Conservation (phyloP, 1,139 yeast genomes). For the Yamadazyma dushanensis region DNA sequence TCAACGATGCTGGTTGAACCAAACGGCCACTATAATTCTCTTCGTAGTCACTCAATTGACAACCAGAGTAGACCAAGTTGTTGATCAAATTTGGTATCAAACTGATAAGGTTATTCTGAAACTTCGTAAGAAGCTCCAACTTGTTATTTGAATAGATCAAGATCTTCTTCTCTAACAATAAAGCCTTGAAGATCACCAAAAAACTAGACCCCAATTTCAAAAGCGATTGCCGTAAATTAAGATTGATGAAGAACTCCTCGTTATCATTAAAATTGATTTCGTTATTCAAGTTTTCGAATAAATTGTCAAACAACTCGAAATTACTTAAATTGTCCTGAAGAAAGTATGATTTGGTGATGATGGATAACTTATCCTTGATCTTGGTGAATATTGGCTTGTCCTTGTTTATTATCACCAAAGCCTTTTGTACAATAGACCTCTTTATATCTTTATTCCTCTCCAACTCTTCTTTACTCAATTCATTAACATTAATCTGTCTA, state of each 20-base stretch:
- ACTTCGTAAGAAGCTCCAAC: slow-evolving; percentile 75
- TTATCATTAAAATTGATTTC: slow-evolving; percentile 30
- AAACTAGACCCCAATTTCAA: slow-evolving; percentile 59
- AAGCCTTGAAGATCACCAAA: slow-evolving; percentile 71
- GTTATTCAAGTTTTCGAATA: slow-evolving; percentile 69
- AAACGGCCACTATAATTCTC: slow-evolving; percentile 47
- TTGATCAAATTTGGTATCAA: slow-evolving; percentile 77
- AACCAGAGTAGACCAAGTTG: slow-evolving; percentile 74
- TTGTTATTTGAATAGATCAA: slow-evolving; percentile 72
- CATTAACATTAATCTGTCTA: slow-evolving; percentile 71
- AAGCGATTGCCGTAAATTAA: slow-evolving; percentile 68
- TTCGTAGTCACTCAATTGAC: slow-evolving; percentile 66
- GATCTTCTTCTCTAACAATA: slow-evolving; percentile 71
- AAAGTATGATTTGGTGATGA: slow-evolving; percentile 85
- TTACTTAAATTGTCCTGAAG: slow-evolving; percentile 77
- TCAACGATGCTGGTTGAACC: slow-evolving; percentile 65
- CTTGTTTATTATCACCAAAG: slow-evolving; percentile 82
- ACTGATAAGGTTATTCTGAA: slow-evolving; percentile 71
- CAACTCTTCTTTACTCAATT: slow-evolving; percentile 47
- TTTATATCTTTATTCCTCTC: slow-evolving; percentile 65
- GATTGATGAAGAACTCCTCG: slow-evolving; percentile 65
- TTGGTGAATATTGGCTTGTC: slow-evolving; percentile 83
- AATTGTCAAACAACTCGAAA: slow-evolving; percentile 60
- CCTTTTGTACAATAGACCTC: slow-evolving; percentile 87
- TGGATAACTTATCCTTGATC: slow-evolving; percentile 84